phyloP scores from a whole-genome alignment of 1,284 basidiomycete species.

The Sporisorium exsertum region DNA sequence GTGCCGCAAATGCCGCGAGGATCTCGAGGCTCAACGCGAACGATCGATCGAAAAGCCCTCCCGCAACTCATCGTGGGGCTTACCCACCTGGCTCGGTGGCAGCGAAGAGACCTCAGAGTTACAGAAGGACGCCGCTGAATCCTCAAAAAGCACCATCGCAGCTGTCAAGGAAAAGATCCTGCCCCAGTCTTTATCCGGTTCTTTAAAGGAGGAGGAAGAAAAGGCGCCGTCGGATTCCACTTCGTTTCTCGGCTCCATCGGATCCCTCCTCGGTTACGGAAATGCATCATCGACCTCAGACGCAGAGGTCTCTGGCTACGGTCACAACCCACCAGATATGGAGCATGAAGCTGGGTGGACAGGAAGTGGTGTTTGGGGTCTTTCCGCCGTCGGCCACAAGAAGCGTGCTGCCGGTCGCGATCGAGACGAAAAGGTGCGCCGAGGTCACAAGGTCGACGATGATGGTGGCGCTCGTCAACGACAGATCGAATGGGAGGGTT shows the following conservation, averaged over 20 bases:
- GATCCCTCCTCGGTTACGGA: slow-evolving; percentile 42
- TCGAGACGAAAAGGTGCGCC: slow-evolving; percentile 42
- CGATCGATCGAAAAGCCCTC: slow-evolving; percentile 24
- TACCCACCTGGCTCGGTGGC: slow-evolving; percentile 45
- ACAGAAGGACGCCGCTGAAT: slow-evolving; percentile 4
- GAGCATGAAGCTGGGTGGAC: slow-evolving; percentile 67
- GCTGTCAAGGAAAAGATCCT: slow-evolving; percentile 39
- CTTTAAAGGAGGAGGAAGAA: slow-evolving; percentile 5
- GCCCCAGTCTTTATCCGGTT: slow-evolving; percentile 12
- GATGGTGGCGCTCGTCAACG: slow-evolving; percentile 60
- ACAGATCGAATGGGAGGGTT: slow-evolving; percentile 69
- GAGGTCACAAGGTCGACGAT: slow-evolving; percentile 50
- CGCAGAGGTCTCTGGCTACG: slow-evolving; percentile 15
- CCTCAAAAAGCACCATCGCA: slow-evolving; percentile 23
- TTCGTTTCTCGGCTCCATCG: slow-evolving; percentile 29
- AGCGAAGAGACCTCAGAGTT: slow-evolving; percentile 12
- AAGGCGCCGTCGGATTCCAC: slow-evolving; percentile 13
- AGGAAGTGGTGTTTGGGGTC: slow-evolving; percentile 67
- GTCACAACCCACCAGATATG: slow-evolving; percentile 46
- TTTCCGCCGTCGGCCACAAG: slow-evolving; percentile 57
- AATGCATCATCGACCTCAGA: slow-evolving; percentile 10
- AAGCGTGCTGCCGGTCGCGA: slow-evolving; percentile 50
- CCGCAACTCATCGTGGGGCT: slow-evolving; percentile 27
- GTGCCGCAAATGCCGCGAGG: slow-evolving; percentile 61
- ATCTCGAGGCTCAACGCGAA: slow-evolving; percentile 53